phyloP scores from a whole-genome alignment of 1,139 yeast species.

The Hyphopichia khmerensis region DNA sequence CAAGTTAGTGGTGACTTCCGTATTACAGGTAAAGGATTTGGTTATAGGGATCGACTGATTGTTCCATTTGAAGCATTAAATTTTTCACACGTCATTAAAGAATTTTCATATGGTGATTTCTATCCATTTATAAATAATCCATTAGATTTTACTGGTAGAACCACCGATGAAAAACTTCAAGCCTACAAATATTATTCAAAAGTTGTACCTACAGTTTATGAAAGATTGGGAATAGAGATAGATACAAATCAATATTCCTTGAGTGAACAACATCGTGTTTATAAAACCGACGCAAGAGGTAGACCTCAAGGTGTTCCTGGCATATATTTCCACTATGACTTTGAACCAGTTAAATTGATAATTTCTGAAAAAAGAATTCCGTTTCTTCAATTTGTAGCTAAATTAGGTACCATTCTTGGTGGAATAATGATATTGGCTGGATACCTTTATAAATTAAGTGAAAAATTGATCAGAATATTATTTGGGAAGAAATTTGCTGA shows the following conservation, averaged over 20 bases:
- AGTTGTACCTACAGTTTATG: constrained; percentile 82
- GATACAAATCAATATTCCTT: constrained; percentile 88
- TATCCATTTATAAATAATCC: constrained; percentile 87
- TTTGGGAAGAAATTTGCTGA: constrained; percentile 54
- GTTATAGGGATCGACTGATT: constrained; percentile 49
- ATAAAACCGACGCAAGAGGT: constrained; percentile 20
- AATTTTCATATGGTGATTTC: constrained; percentile 87
- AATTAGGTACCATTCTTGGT: constrained; percentile 78
- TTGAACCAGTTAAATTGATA: constrained; percentile 78
- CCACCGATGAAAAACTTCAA: constrained; percentile 44
- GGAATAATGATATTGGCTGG: constrained; percentile 62
- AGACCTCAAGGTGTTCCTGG: constrained; percentile 60
- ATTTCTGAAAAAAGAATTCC: constrained; percentile 72
- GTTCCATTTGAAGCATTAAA: constrained; percentile 55
- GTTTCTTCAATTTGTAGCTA: constrained; percentile 73
- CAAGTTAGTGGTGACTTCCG: constrained; percentile 85
- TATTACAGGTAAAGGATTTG: constrained; percentile 74
- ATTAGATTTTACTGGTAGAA: constrained; percentile 69
- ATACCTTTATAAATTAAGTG: constrained; percentile 46
- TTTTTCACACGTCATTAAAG: constrained; percentile 82
- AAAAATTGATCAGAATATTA: constrained; percentile 39
- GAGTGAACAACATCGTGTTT: constrained; percentile 47
- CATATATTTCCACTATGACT: constrained; percentile 77
- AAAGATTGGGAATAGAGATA: constrained; percentile 66
- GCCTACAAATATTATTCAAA: constrained; percentile 66